phyloP scores from a whole-genome alignment of 352 stramenopile genomes.

The Globisporangium alternatum region DNA sequence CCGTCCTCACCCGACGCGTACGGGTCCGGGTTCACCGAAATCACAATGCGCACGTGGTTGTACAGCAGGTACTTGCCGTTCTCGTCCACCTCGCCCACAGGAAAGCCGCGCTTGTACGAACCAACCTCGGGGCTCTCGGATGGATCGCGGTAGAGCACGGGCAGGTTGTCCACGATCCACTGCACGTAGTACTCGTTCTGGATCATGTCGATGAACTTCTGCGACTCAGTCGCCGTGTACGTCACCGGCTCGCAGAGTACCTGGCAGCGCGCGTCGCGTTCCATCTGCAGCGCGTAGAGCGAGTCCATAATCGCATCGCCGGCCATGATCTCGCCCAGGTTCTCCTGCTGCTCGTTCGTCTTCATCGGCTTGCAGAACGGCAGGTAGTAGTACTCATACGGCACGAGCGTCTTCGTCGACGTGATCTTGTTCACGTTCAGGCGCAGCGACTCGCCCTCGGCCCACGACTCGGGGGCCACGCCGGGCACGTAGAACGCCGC shows the following conservation, averaged over 20 bases:
- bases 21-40: slow-evolving; percentile 90
- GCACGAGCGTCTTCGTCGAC: slow-evolving; percentile 97
- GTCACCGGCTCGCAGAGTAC: slow-evolving; percentile 88
- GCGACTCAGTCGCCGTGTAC: slow-evolving; percentile 75
- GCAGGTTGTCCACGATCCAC: slow-evolving; percentile 92
- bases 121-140: slow-evolving; percentile 60
- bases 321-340: slow-evolving; percentile 92
- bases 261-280: slow-evolving; percentile 85
- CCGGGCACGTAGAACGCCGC: slow-evolving; percentile 85
- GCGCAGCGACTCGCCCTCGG: slow-evolving; percentile 76
- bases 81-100: slow-evolving; percentile 90
- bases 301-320: slow-evolving; percentile 91
- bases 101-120: slow-evolving; percentile 89
- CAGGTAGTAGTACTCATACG: slow-evolving; percentile 99
- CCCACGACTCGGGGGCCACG: slow-evolving; percentile 82
- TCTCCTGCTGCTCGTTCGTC: slow-evolving; percentile 87
- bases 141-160: slow-evolving; percentile 83
- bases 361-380: slow-evolving; percentile 87
- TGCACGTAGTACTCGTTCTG: slow-evolving; percentile 95
- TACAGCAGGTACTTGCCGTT: slow-evolving; percentile 94
- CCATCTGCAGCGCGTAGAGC: slow-evolving; percentile 88
- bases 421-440: slow-evolving; percentile 99
- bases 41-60: slow-evolving; percentile 97
- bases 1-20: slow-evolving; percentile 56
- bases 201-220: slow-evolving; percentile 91